These are phyloP conservation scores for Chaetomium cochliodes DNA, from an alignment of 495 filamentous ascomycete species.

Conservation along the genomic window DNA sequence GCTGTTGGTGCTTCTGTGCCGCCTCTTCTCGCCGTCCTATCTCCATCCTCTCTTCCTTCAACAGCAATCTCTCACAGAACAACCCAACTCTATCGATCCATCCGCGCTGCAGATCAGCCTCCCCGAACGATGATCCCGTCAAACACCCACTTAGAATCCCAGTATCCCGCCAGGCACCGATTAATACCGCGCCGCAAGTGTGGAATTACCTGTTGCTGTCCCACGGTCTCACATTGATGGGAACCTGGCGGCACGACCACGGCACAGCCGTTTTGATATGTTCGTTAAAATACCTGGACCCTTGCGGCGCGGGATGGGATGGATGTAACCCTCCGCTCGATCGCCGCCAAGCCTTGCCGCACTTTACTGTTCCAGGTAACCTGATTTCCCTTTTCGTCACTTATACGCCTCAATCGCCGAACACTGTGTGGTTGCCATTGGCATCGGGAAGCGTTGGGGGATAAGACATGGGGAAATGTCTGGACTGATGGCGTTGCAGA, in stretches of 20 bases:
- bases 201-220: background rate
- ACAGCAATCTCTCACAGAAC: background rate
- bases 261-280: background rate
- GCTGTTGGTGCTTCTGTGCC: background rate
- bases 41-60: background rate
- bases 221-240: slow-evolving; percentile 7
- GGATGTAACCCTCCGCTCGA: background rate
- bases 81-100: background rate
- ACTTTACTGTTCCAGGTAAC: background rate
- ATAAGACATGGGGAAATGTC: too few relatives aligned
- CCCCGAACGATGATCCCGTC: background rate
- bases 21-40: background rate
- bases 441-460: too few relatives aligned
- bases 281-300: background rate
- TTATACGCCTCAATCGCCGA: background rate
- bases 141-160: background rate
- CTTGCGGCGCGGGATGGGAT: background rate
- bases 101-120: background rate
- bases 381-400: slow-evolving; percentile 6
- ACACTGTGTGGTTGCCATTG: background rate
- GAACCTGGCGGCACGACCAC: background rate
- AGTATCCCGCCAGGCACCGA: background rate
- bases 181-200: background rate
- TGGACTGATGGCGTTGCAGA: too few relatives aligned
- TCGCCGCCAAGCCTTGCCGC: slow-evolving; percentile 1